Evolutionary conservation across 2,329 filamentous ascomycete genomes (phyloP), one percentile per base, ranked within the genome.

Genomic region (Aspergillus uvarum): DNA sequence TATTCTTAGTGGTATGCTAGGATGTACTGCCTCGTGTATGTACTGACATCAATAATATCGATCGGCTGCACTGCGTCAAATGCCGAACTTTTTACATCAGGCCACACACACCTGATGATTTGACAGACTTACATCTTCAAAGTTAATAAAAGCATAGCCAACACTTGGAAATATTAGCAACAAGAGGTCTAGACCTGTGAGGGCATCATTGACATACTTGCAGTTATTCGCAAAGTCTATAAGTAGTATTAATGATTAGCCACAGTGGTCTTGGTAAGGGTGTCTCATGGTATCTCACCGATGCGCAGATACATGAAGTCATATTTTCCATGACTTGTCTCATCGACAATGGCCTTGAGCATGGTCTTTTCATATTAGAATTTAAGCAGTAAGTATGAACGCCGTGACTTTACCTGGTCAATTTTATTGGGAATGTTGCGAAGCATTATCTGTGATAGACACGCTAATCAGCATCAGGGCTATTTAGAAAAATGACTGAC

Each of bases 101-200:
- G 38, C 16, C 12, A 19, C 6, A n/a, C 12, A 29, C 53, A 21
- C 35, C 19, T 49, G 51, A 59, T 52, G 26, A 32, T 22, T 4
- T 24, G 22, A 10, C 38, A 24, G 6, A 72, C 88, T 84, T 76
- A 90, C 88, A 73, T 92, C 87, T 48, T 88, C 85, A 68, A 98
- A 97, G 76, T 99, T 97, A 79, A 99, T 92, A 77, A 98, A 99
- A 0, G 92, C 94, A 76, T 98, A 98, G 50, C 95, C 95, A 60
- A 98, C 94, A 73, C 92, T 96, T 59, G 14, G 55, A 24, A 19
- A 12, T 22, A 44, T 66, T 16, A 67, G 56, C 57, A 26, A 52
- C 31, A 16, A 16, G 35, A n/a, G 49, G 24, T 26, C 52, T 11
- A 21, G 8, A 7, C 19, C 35, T 2, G 21, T 19, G 11, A 51